Evolutionary conservation across 371 early-diverging fungal species (phyloP).

Genomic region (Choanephora cucurbitarum): DNA sequence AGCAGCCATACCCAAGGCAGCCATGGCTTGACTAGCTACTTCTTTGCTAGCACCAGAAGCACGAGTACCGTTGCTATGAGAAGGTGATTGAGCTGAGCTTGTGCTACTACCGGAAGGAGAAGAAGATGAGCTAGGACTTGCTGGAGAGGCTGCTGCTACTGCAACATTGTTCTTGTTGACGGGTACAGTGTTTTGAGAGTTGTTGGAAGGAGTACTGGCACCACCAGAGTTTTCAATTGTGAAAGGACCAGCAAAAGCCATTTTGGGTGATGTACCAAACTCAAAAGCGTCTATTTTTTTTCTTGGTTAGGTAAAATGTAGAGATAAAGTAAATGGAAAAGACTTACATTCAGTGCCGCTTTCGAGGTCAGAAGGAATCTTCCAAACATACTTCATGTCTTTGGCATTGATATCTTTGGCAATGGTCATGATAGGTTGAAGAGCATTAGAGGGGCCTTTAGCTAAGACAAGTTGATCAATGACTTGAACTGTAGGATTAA

Average conservation of each 20-base stretch:
- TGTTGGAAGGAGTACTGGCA: conserved; percentile 8
- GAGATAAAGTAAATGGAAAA: no score
- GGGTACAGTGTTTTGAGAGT: conserved; percentile 6
- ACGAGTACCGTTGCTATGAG: background rate
- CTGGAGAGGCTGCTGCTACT: conserved; percentile 1
- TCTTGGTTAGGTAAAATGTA: no score
- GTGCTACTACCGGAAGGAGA: conserved; percentile 3
- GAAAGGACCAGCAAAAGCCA: conserved; percentile 54
- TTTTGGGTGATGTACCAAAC: conserved; percentile 48
- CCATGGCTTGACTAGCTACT: conserved; percentile 9
- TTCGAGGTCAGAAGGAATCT: conserved; percentile 32
- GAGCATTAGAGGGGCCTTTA: conserved; percentile 33
- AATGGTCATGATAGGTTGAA: conserved; percentile 31
- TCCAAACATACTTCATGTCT: conserved; percentile 30
- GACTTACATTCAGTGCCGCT: conserved; percentile 37
- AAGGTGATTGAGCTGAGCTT: background rate
- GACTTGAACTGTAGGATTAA: conserved; percentile 24
- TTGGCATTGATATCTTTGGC: conserved; percentile 33
- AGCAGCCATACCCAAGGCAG: conserved; percentile 20
- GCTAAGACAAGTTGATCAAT: conserved; percentile 37
- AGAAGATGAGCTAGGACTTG: conserved; percentile 16
- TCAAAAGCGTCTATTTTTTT: conserved; percentile 46
- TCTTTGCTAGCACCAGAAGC: conserved; percentile 20
- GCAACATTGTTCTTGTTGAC: background rate
- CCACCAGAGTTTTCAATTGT: conserved; percentile 35